Evolutionary conservation across 257 asterid species (phyloP).

Genomic region (Verbena officinalis): DNA sequence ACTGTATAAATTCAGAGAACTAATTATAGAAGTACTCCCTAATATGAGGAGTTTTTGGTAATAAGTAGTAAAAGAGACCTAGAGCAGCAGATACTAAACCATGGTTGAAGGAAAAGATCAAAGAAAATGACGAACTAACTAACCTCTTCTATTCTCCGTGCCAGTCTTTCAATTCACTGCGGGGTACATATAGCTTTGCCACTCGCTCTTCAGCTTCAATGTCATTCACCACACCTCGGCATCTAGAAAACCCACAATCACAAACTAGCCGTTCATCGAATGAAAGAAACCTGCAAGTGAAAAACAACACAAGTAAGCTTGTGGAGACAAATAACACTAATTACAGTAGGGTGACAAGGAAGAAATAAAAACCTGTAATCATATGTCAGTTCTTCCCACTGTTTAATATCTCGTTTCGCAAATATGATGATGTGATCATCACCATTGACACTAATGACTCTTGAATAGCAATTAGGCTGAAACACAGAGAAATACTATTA

Average conservation of each 20-base stretch:
- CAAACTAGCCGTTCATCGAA: constrained; percentile 85
- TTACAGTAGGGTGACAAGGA: constrained; percentile 23
- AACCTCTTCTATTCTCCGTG: constrained; percentile 67
- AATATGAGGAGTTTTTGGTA: no score
- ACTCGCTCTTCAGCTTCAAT: constrained; percentile 80
- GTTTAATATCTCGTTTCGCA: constrained; percentile 86
- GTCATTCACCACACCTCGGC: constrained; percentile 94
- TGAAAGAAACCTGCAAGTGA: constrained; percentile 67
- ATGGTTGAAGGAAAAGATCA: neutral
- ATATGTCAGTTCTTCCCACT: constrained; percentile 90
- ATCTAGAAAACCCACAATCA: constrained; percentile 82
- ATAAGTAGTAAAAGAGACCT: no score
- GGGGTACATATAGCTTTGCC: constrained; percentile 60
- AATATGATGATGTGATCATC: constrained; percentile 88
- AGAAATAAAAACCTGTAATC: constrained; percentile 93
- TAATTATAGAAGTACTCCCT: no score
- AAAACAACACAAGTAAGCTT: constrained; percentile 17
- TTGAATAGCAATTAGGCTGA: constrained; percentile 98
- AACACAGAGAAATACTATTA: constrained; percentile 27
- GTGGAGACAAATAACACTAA: constrained; percentile 17
- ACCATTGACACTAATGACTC: constrained; percentile 68
- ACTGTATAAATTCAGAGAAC: no score
- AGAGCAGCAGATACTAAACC: no score
- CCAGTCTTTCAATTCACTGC: constrained; percentile 78
- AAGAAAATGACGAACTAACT: constrained; percentile 19